A percentile compares a stretch with the other conserved stretches of the same genome.
Conservation (phyloP, 345 rosid species). For the Punica granatum region DNA sequence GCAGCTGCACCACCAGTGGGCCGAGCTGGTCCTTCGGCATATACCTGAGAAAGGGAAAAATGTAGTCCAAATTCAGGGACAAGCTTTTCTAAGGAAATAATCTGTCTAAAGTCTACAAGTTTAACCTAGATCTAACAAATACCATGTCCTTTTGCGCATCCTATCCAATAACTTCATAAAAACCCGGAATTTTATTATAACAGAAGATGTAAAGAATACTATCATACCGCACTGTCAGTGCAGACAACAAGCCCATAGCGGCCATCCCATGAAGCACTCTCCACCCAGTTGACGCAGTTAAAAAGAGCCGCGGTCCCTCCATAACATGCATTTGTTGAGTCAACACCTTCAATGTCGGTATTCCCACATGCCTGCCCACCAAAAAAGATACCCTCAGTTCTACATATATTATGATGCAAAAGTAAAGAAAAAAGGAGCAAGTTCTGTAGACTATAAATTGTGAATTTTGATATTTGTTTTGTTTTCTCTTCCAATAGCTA, state of each 20-base stretch:
- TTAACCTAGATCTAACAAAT: background rate
- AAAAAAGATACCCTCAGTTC: constrained; percentile 10
- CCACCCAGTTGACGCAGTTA: constrained; percentile 99
- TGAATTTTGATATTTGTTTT: background rate
- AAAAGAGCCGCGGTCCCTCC: constrained; percentile 99
- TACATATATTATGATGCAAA: background rate
- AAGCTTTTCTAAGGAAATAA: background rate
- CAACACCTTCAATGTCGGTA: constrained; percentile 97
- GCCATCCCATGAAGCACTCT: constrained; percentile 98
- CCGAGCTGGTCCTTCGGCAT: constrained; percentile 99
- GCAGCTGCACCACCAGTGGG: constrained; percentile 99
- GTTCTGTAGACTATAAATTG: background rate
- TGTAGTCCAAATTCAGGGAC: background rate
- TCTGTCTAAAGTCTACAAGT: background rate
- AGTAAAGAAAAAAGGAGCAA: background rate
- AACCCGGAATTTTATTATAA: background rate
- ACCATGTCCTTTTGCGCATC: too few relatives aligned
- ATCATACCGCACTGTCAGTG: constrained; percentile 96
- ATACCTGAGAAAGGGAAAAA: constrained; percentile 55
- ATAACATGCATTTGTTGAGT: constrained; percentile 96
- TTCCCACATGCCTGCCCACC: constrained; percentile 78
- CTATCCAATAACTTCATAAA: background rate
- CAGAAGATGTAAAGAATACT: constrained; percentile 4
- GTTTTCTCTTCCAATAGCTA: background rate
- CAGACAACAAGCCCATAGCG: constrained; percentile 94